Evolutionary conservation across 2,329 filamentous ascomycete genomes (phyloP), one percentile per base, ranked within the genome.

Genomic region (Botrytis aclada): DNA sequence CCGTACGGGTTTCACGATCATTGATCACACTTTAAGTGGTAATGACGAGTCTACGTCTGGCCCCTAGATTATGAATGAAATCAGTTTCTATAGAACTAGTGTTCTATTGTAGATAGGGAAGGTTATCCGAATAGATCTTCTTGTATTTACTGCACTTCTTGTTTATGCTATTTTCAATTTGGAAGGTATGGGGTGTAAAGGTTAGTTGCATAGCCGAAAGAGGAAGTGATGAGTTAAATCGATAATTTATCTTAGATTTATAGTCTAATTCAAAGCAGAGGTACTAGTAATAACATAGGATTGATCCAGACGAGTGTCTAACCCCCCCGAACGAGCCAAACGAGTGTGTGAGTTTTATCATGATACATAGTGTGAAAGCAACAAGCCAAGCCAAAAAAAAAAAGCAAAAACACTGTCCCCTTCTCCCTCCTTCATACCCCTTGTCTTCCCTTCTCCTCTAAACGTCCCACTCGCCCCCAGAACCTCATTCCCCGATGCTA

Each of bases 11-110:
- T 29, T 54, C 3, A 16, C 0, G 29, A 29, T 54, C 3, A 29
- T 0, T 56, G 7, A n/a, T n/a, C n/a, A n/a, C n/a, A n/a, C n/a
- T n/a, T n/a, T 56, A 0, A 14, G 3, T 29, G 14, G 4, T 56
- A 16, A 56, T 29, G 12, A 6, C 14, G 6, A 54, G 14, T 29
- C 16, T 56, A 56, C 1, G 16, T 29, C 6, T 54, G 25, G 12
- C 1, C 10, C 2, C 12, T 54, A 3, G 6, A n/a, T n/a, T n/a
- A 54, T 54, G 1, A 1, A 4, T n/a, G 47, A 54, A n/a, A 16
- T n/a, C 12, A 14, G 12, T 54, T 54, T 54, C 4, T 3, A 14
- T n/a, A 54, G 32, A 18, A 1, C n/a, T 1, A 18, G 16, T 56
- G 51, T 56, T 12, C 32, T 1, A 3, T 29, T 29, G 6, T 29